Base-by-base conservation (phyloP, 2,329 filamentous ascomycete genomes). In the Fusarium globosum region DNA sequence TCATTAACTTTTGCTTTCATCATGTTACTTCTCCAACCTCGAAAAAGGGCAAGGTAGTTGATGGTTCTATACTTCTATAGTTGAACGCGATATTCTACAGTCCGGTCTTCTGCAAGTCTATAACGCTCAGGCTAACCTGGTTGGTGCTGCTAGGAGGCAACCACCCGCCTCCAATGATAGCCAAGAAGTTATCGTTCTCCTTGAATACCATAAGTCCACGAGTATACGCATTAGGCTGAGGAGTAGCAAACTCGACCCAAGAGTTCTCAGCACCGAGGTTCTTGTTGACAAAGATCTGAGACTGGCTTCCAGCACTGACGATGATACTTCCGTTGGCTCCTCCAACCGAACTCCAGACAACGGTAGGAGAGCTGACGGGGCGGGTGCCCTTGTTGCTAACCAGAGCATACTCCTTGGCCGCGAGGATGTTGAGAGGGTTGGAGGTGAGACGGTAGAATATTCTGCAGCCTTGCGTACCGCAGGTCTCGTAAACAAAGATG, bases 401-500 rank as follows among this genome's bases (percentile, higher is more conserved):
- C 21, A 85, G 81, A 16, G 79, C 77, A 13, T 77, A 65, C 2
- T 78, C 77, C 23, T 79, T 72, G 3, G 79, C 79, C 3, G 72
- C 61, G 46, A 78, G 72, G 57, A 86, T 82, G 41, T 80, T 75
- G 55, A 80, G 78, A 10, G 85, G 85, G 45, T 79, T 74, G 18
- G 79, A 73, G 20, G 83, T 78, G n/a, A 86, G 72, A 26, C 82
- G 82, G 79, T 86, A 87, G 76, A 85, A 82, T 6, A 86, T 80
- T 8, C 83, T 80, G 78, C 83, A 86, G 51, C 81, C 76, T 46
- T 79, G 78, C 3, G 78, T 79, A 36, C 80, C 87, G 65, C 88
- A 88, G 69, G 87, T 89, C 78, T 93, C 91, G 80, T 92, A 92
- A 4, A 86, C 86, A 82, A 90, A 88, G 77, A 94, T 88, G 30